These are phyloP conservation scores for Hyphopichia buzzinii DNA, from an alignment of 1,139 yeast genomes.

Conservation along the genomic window DNA sequence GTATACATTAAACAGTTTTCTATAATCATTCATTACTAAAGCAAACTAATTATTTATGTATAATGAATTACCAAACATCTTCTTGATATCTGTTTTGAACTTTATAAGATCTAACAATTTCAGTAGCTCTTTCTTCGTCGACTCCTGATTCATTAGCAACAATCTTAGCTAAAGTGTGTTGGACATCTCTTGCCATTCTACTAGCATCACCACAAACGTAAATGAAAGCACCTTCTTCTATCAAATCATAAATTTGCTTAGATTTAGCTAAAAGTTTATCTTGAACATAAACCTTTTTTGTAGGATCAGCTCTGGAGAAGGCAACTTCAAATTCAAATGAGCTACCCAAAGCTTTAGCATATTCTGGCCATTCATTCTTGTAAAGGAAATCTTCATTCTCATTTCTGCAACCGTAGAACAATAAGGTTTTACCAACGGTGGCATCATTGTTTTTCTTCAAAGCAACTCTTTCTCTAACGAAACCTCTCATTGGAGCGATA, in stretches of 20 bases:
- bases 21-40: background rate
- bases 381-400: conserved; percentile 76
- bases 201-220: conserved; percentile 98
- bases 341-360: conserved; percentile 61
- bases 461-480: conserved; percentile 73
- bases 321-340: conserved; percentile 76
- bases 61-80: conserved; percentile 76
- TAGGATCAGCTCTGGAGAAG: conserved; percentile 70
- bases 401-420: conserved; percentile 86
- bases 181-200: conserved; percentile 97
- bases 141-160: conserved; percentile 59
- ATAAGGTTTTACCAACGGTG: conserved; percentile 67
- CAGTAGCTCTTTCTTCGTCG: conserved; percentile 67
- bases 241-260: conserved; percentile 51
- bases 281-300: conserved; percentile 83
- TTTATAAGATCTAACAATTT: conserved; percentile 74
- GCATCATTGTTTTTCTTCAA: conserved; percentile 43
- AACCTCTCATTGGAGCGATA: conserved; percentile 96
- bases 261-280: conserved; percentile 66
- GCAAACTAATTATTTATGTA: background rate
- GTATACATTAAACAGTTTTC: background rate
- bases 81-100: conserved; percentile 91
- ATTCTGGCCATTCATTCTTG: conserved; percentile 80
- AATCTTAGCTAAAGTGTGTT: conserved; percentile 63
- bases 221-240: conserved; percentile 75